Conservation (phyloP, 345 rosid species). For the Punica granatum region DNA sequence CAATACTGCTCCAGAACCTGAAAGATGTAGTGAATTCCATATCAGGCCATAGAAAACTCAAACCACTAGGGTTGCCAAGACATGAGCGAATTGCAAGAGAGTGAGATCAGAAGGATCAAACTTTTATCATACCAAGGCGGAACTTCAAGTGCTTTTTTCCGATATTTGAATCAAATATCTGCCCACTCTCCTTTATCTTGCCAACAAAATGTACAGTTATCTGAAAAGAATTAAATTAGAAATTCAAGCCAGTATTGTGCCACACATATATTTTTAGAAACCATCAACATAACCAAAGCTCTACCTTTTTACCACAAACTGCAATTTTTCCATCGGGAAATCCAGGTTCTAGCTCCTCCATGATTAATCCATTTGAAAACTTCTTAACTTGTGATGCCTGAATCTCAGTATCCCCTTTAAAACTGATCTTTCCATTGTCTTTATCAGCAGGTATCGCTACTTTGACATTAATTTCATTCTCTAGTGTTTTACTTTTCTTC, state of each 20-base stretch:
- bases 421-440: background rate
- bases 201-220: conserved; percentile 37
- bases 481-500: conserved; percentile 7
- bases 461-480: conserved; percentile 10
- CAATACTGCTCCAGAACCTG: conserved; percentile 36
- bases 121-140: conserved; percentile 33
- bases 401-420: conserved; percentile 10
- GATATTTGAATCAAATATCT: conserved; percentile 38
- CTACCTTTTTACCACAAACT: conserved; percentile 44
- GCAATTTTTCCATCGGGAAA: conserved; percentile 35
- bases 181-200: conserved; percentile 38
- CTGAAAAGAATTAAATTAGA: conserved; percentile 19
- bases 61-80: background rate
- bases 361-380: conserved; percentile 28
- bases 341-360: conserved; percentile 40
- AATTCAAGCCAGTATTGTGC: background rate
- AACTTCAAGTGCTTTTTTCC: conserved; percentile 32
- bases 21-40: background rate
- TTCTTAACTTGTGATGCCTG: conserved; percentile 14
- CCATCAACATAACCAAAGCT: background rate
- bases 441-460: conserved; percentile 7
- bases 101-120: background rate
- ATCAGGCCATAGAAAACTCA: background rate
- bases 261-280: background rate
- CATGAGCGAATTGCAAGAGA: background rate